A percentile compares a stretch with the other conserved stretches of the same genome.
Evolutionary conservation across 345 rosid species (phyloP).

Genomic region (Clausena lansium): DNA sequence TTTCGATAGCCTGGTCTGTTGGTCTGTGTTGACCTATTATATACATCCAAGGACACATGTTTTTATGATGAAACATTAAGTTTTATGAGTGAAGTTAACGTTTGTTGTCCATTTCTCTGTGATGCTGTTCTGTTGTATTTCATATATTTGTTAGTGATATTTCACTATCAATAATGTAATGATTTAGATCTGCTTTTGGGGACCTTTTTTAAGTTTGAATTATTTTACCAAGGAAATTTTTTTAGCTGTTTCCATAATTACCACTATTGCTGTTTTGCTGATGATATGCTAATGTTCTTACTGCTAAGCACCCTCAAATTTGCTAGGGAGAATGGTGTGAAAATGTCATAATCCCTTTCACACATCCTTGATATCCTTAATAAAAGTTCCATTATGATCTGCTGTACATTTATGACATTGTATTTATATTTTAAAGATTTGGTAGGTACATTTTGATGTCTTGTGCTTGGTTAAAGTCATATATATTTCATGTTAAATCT

Average conservation of each 20-base stretch:
- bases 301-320: background rate
- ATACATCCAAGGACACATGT: background rate
- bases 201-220: background rate
- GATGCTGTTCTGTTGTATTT: constrained; percentile 3
- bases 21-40: background rate
- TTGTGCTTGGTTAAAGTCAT: background rate
- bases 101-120: constrained; percentile 1
- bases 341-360: background rate
- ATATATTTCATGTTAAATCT: background rate
- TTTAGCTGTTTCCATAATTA: background rate
- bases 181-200: background rate
- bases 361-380: background rate
- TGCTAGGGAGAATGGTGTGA: background rate
- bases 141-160: constrained; percentile 3
- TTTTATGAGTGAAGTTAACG: background rate
- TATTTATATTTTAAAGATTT: background rate
- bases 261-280: background rate
- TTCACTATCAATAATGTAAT: background rate
- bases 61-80: background rate
- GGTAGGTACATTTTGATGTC: background rate
- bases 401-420: background rate
- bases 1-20: background rate
- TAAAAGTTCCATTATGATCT: background rate
- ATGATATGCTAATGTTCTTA: background rate
- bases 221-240: background rate